Evolutionary conservation across 164 flowering plant species (phyloP).

Genomic region (Houttuynia cordata): DNA sequence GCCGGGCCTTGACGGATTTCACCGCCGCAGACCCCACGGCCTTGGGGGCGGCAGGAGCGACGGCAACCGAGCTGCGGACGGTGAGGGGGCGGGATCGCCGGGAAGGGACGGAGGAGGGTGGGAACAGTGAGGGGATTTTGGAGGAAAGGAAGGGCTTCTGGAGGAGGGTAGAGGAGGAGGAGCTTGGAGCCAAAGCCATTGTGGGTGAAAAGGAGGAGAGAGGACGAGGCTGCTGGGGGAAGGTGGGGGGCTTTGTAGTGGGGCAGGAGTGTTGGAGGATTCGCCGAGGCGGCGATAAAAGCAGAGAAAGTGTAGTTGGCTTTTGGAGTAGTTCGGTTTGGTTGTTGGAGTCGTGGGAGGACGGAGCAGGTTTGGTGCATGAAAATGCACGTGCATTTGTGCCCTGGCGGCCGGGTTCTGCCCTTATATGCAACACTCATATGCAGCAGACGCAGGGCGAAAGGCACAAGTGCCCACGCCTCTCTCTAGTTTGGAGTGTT

Average conservation of each 20-base stretch:
- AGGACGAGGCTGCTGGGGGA: too few relatives aligned
- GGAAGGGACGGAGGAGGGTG: slow-evolving; percentile 10
- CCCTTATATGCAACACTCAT: too few relatives aligned
- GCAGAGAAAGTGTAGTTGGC: not conserved
- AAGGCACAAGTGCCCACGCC: too few relatives aligned
- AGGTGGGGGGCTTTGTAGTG: not conserved
- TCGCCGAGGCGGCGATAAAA: slow-evolving; percentile 6
- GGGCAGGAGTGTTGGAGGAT: not conserved
- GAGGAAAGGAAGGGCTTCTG: slow-evolving; percentile 1
- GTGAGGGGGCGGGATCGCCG: slow-evolving; percentile 10
- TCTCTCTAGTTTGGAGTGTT: too few relatives aligned
- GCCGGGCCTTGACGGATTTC: slow-evolving; percentile 77
- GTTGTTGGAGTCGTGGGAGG: not conserved
- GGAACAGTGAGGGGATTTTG: not conserved
- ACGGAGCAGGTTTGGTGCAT: too few relatives aligned
- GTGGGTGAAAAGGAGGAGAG: not conserved
- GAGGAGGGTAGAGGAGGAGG: slow-evolving; percentile 8
- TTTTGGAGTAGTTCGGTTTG: not conserved
- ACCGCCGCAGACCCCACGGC: slow-evolving; percentile 21
- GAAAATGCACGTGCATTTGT: too few relatives aligned
- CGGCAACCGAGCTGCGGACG: slow-evolving; percentile 33
- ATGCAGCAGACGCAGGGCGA: too few relatives aligned
- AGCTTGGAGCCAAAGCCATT: slow-evolving; percentile 5
- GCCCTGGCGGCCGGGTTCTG: too few relatives aligned
- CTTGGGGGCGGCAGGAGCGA: slow-evolving; percentile 16